Evolutionary conservation across 257 asterid species (phyloP), one percentile per base, ranked within the genome.

Genomic region (Paulownia fortunei): DNA sequence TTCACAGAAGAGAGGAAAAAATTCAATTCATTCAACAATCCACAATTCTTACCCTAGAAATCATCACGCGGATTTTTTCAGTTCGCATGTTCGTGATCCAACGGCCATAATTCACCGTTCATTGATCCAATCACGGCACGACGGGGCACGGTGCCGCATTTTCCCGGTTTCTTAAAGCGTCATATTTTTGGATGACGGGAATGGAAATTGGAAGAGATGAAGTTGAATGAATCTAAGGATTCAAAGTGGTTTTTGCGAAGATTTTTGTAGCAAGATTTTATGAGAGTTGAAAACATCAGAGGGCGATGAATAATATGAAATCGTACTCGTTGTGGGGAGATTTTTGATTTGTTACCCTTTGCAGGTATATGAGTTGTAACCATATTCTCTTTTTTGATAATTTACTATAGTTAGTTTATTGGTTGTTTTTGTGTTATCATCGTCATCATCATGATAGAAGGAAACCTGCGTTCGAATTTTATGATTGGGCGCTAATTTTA

Each of bases 91-190:
- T 30, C 58, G 16, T 74, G 79, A 78, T 84, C 85, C 55, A 2
- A 5, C 77, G 66, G 72, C 79, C 72, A 2, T 71, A 49, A 74
- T 74, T 64, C 83, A 42, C 79, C 61, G 26, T 36, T 60, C 72
- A 21, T 78, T 78, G 67, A 81, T 78, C 86, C 77, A 80, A 70
- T 78, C 78, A 72, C 84, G 80, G 80, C 81, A 46, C 81, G 83
- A 30, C 76, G 67, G 77, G 62, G 34, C 76, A 42, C 70, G 78
- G 61, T 73, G 79, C 69, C 21, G 76, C 84, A 67, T 76, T 80
- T 73, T 63, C 37, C 69, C 72, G 82, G 75, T 76, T 58, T 27
- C 58, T 37, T 13, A 37, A 15, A 51, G 71, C 64, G 60, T 76
- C 72, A 11, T 61, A 34, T 54, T 73, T 51, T 78, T 66, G 73